phyloP scores from a whole-genome alignment of 2,329 filamentous ascomycete genomes.

The Curvularia verruculosa region DNA sequence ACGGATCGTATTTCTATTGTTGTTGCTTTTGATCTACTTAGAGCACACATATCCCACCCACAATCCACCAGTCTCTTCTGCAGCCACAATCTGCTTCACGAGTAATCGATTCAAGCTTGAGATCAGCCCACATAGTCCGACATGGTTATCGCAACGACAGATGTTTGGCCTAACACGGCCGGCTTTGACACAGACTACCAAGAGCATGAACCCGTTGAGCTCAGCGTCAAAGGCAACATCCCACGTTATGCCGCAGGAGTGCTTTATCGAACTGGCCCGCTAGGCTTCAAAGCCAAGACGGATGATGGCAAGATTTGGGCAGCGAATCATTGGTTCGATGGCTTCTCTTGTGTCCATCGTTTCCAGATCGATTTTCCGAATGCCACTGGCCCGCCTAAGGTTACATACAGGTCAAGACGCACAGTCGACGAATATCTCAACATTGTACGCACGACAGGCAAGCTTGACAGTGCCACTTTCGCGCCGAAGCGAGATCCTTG shows the following conservation, averaged over 20 bases:
- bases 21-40: not conserved
- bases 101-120: not conserved
- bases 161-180: slow-evolving; percentile 39
- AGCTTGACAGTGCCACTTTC: slow-evolving; percentile 65
- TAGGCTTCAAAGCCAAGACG: slow-evolving; percentile 67
- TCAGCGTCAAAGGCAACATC: slow-evolving; percentile 69
- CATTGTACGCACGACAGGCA: slow-evolving; percentile 65
- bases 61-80: not conserved
- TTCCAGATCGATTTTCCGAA: slow-evolving; percentile 67
- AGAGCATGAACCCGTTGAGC: slow-evolving; percentile 67
- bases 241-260: slow-evolving; percentile 73
- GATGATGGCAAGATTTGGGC: slow-evolving; percentile 63
- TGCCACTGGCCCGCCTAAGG: slow-evolving; percentile 48
- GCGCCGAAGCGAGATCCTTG: slow-evolving; percentile 76
- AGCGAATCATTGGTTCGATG: slow-evolving; percentile 81
- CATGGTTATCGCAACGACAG: slow-evolving; percentile 22
- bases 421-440: slow-evolving; percentile 69
- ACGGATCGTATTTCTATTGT: not conserved
- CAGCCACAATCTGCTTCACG: not conserved
- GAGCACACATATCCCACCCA: not conserved
- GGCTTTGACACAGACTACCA: slow-evolving; percentile 70
- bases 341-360: slow-evolving; percentile 71
- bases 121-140: not conserved
- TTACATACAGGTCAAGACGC: slow-evolving; percentile 74
- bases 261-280: slow-evolving; percentile 72